These are phyloP conservation scores for Jacaranda copaia DNA, from an alignment of 257 asterid genomes.

Conservation along the genomic window DNA sequence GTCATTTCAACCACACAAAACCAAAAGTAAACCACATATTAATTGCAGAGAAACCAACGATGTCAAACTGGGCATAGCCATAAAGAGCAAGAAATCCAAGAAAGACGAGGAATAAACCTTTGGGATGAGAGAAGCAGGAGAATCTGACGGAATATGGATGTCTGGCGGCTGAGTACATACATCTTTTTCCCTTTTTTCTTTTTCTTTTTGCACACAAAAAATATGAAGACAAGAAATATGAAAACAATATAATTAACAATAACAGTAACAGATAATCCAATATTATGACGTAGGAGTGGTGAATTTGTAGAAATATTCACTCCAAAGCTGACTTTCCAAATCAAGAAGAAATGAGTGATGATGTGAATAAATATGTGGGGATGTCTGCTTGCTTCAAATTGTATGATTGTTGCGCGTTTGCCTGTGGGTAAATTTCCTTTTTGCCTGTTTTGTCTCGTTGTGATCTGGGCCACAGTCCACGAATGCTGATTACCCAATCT, in stretches of 20 bases:
- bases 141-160: constrained; percentile 39
- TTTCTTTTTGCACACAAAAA: background rate
- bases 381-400: constrained; percentile 28
- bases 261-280: constrained; percentile 20
- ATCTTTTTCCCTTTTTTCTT: background rate
- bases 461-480: background rate
- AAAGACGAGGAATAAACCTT: constrained; percentile 33
- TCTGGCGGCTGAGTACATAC: constrained; percentile 44
- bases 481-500: constrained; percentile 14
- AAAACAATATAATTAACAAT: background rate
- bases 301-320: constrained; percentile 30
- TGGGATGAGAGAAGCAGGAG: constrained; percentile 18
- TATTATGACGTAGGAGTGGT: constrained; percentile 15
- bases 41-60: constrained; percentile 27
- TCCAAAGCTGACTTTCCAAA: constrained; percentile 36
- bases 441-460: constrained; percentile 1
- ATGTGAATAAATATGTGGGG: constrained; percentile 32
- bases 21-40: constrained; percentile 24
- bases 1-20: constrained; percentile 25
- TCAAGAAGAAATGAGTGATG: constrained; percentile 39
- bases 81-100: constrained; percentile 20
- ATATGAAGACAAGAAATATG: background rate
- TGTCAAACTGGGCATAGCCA: constrained; percentile 30
- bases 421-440: constrained; percentile 17
- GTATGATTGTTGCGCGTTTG: constrained; percentile 35